Base-by-base conservation (phyloP, 306 rosid genomes). In the Rubus idaeus region DNA sequence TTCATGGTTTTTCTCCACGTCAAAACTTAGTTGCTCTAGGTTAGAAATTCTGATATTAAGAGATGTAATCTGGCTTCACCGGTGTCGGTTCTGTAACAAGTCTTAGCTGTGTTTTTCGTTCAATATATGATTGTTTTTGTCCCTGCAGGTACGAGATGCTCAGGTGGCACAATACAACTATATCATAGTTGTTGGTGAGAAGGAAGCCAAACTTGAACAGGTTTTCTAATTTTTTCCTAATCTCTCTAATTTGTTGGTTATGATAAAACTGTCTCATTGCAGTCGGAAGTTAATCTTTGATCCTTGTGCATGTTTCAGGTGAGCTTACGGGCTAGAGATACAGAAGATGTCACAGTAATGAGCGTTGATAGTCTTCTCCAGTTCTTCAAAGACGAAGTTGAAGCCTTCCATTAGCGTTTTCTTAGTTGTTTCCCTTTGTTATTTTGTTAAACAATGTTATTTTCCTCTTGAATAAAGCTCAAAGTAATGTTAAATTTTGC, bases 151-250 rank as follows among this genome's bases (percentile, higher is more conserved):
- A 30, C 88, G 97, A 45, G 98, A 95, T 86, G 97, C 97, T 39
- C 97, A 89, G 70, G 74, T 94, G 78, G 96, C 97, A 18, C 97
- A 90, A 69, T 92, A 86, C 84, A 94, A 94, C 85, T 94, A 74
- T 77, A 94, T 94, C 80, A 80, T 92, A 88, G 97, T 92, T 73
- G 98, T 94, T 46, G 98, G 98, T 11, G 98, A 94, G 85, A 87
- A 94, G 79, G 98, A 94, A 79, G 95, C 94, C 45, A 87, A 90
- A 66, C 81, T 88, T 3, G 97, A 96, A 83, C 92, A 94, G 98
- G 98, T 52, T 16, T 50, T 51, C 57, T 91, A 78, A 35, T 76
- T 68, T 21, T 53, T 61, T 68, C 70, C 50, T 20, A 3, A 11
- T 18, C 55, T 35, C 10, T 66, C 18, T 46, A 18, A 45, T 10